phyloP scores from a whole-genome alignment of 2,329 filamentous ascomycete species.

The Phoma sp. region DNA sequence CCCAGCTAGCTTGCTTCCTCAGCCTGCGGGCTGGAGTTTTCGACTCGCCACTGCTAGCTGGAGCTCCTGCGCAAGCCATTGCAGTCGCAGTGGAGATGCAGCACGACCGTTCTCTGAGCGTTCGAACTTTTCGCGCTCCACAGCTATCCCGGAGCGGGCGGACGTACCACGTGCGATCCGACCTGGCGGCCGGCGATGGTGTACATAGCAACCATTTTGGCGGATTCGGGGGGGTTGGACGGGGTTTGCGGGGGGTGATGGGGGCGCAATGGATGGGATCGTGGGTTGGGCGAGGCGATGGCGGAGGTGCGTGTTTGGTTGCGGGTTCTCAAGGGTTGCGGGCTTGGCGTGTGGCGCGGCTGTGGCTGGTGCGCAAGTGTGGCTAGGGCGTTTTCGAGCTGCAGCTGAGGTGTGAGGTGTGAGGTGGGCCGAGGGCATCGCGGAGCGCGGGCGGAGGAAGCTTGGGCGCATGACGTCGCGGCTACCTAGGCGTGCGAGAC shows the following conservation, averaged over 20 bases:
- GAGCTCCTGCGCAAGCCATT: no score
- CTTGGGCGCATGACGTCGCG: slow-evolving; percentile 17
- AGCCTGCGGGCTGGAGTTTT: no score
- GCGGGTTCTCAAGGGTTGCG: slow-evolving; percentile 10
- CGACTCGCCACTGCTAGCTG: no score
- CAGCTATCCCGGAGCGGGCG: not conserved
- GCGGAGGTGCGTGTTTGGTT: slow-evolving; percentile 15
- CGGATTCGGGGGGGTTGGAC: slow-evolving; percentile 25
- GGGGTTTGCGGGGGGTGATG: slow-evolving; percentile 26
- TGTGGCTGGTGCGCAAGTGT: not conserved
- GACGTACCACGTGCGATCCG: slow-evolving; percentile 60
- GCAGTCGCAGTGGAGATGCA: no score
- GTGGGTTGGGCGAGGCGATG: slow-evolving; percentile 19
- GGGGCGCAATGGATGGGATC: slow-evolving; percentile 41
- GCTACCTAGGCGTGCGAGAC: slow-evolving; percentile 7
- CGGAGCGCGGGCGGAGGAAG: not conserved
- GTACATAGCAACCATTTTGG: slow-evolving; percentile 60
- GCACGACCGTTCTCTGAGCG: no score
- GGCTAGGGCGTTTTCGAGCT: not conserved
- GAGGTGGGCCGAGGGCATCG: not conserved
- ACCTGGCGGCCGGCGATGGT: slow-evolving; percentile 59
- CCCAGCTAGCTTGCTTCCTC: no score
- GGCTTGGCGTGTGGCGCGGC: slow-evolving; percentile 21
- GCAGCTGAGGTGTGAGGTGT: no score
- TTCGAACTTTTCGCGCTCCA: slow-evolving; percentile 23